phyloP scores from a whole-genome alignment of 2,329 filamentous ascomycete species.

The Arachnomyces sp. region DNA sequence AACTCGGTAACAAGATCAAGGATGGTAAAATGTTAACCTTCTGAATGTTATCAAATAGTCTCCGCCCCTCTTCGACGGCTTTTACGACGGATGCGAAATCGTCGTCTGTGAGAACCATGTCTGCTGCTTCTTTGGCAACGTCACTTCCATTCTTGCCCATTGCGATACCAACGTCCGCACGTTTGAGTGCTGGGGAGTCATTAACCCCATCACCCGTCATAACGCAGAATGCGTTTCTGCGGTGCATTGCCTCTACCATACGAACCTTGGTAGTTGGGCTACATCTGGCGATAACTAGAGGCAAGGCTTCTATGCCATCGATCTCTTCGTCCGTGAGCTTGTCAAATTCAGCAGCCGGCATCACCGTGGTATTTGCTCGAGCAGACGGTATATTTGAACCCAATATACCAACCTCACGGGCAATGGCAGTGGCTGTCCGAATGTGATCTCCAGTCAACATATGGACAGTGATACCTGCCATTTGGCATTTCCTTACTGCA shows the following conservation, averaged over 20 bases:
- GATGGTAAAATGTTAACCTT: constrained; percentile 27
- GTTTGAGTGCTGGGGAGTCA: constrained; percentile 65
- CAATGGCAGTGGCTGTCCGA: constrained; percentile 66
- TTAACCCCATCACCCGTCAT: constrained; percentile 79
- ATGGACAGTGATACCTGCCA: constrained; percentile 64
- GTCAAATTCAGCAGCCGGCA: constrained; percentile 67
- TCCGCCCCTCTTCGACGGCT: constrained; percentile 67
- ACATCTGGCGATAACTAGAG: constrained; percentile 44
- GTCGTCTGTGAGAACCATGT: constrained; percentile 47
- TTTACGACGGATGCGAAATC: constrained; percentile 75
- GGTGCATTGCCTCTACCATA: constrained; percentile 55
- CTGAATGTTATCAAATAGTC: constrained; percentile 75
- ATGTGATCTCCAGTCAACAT: constrained; percentile 73
- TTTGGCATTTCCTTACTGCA: constrained; percentile 58
- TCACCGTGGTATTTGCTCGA: constrained; percentile 53
- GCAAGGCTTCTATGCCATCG: constrained; percentile 43
- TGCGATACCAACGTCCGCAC: constrained; percentile 70
- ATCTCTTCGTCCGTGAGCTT: constrained; percentile 62
- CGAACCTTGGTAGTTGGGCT: constrained; percentile 58
- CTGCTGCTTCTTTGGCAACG: constrained; percentile 66
- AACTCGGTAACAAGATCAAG: too few species aligned
- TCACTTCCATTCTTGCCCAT: constrained; percentile 70
- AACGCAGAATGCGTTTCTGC: constrained; percentile 58
- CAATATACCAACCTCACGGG: constrained; percentile 66
- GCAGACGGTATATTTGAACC: constrained; percentile 39